Conservation (phyloP, 176 grass and related monocot species). For the Hyparrhenia diplandra region DNA sequence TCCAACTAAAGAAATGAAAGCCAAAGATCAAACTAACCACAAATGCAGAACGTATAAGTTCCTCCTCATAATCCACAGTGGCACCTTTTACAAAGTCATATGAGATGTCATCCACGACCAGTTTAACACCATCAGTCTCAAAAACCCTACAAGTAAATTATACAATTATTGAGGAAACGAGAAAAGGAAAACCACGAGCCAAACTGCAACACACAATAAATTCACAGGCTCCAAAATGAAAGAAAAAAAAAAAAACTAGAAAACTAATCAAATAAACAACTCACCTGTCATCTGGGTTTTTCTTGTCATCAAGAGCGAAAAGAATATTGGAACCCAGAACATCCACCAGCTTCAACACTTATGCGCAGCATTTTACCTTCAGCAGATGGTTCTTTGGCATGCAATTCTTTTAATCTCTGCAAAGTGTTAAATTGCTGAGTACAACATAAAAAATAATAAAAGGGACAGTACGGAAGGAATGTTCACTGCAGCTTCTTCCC, state of each 20-base stretch:
- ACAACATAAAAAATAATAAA: neutral
- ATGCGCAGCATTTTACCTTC: slow-evolving; percentile 81
- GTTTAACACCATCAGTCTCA: slow-evolving; percentile 75
- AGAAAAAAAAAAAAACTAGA: neutral
- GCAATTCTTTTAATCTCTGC: slow-evolving; percentile 80
- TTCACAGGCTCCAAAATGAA: neutral
- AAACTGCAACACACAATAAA: neutral
- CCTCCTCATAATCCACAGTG: slow-evolving; percentile 79
- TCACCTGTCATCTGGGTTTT: slow-evolving; percentile 42
- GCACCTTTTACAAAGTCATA: slow-evolving; percentile 96
- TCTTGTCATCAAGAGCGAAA: slow-evolving; percentile 73
- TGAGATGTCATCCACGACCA: slow-evolving; percentile 83
- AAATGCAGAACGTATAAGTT: slow-evolving; percentile 82
- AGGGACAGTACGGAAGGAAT: neutral
- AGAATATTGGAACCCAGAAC: slow-evolving; percentile 88
- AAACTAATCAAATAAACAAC: neutral
- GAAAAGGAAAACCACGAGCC: neutral
- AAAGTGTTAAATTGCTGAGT: slow-evolving; percentile 12
- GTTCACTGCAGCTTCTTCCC: neutral
- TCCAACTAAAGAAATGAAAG: neutral
- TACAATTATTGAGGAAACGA: neutral
- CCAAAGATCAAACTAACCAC: slow-evolving; percentile 48
- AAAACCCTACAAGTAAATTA: slow-evolving; percentile 51
- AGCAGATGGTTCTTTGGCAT: slow-evolving; percentile 44
- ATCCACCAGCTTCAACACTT: slow-evolving; percentile 84